Base-by-base conservation (phyloP, 1,284 basidiomycete species). In the Trametes sp. region DNA sequence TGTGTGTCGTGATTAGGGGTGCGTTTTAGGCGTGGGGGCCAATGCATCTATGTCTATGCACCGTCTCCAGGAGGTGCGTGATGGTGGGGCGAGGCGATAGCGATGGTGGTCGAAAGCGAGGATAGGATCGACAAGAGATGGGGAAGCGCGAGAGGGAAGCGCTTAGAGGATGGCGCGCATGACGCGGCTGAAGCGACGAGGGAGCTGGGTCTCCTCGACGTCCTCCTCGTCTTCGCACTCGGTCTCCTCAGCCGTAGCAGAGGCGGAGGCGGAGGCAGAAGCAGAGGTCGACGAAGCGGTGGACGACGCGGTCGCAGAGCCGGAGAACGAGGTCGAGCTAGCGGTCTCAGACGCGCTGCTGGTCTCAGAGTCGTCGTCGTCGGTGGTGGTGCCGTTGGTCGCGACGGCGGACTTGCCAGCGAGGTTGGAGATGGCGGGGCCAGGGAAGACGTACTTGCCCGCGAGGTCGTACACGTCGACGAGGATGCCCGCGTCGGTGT, bases 401-500 rank as follows among this genome's bases (percentile, higher is more conserved):
- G 57, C 58, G 33, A 48, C 29, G 31, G 38, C 44, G 10, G 54
- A 57, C 36, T 46, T 56, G 41, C 56, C 62, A 0, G 67, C 66
- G 29, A 73, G 69, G 63, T 71, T 69, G 28, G 71, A 69, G n/a
- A 81, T 67, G 29, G 71, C 33, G 2, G 75, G 79, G 11, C 81
- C 80, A 13, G 80, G 80, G 69, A 79, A 81, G 7, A 33, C 55
- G 54, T 82, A 81, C 1, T 33, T 52, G 50, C 54, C 68, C 8
- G 54, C 52, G 4, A 74, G 61, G 62, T 77, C 62, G 63, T 76
- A 81, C 16, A 81, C 59, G 36, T 61, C 59, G 24, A 78, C 80
- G 59, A 78, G 79, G 67, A 90, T 87, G 54, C 90, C 89, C 2
- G 87, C 81, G 65, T 89, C 87, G 52, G 66, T 77, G 71, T 87